A percentile compares a stretch with the other conserved stretches of the same genome.
Conservation (phyloP, 306 rosid species). For the Carpinus viminea region DNA sequence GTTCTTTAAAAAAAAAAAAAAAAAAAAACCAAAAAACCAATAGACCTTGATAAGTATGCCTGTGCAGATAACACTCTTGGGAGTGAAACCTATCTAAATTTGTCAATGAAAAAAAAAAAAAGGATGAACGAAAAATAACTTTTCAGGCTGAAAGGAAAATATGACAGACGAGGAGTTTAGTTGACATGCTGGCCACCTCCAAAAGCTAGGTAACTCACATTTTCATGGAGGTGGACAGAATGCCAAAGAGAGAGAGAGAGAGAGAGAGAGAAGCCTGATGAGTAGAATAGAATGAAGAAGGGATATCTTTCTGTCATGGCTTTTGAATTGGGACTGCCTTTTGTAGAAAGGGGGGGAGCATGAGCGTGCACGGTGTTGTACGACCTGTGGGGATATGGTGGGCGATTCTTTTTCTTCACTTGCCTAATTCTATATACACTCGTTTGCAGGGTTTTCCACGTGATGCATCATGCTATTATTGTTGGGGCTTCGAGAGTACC, state of each 20-base stretch:
- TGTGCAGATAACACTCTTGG: background rate
- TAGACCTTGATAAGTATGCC: background rate
- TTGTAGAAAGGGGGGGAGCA: constrained; percentile 46
- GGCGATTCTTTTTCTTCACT: constrained; percentile 18
- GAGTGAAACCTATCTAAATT: background rate
- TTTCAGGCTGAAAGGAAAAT: background rate
- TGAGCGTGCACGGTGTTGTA: constrained; percentile 63
- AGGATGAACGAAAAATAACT: too few relatives aligned
- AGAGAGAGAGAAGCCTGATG: background rate
- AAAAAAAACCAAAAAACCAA: too few relatives aligned
- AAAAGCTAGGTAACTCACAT: background rate
- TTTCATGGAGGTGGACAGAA: constrained; percentile 57
- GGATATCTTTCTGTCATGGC: background rate
- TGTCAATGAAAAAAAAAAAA: too few relatives aligned
- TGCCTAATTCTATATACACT: background rate
- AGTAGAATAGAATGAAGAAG: background rate
- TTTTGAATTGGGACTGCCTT: constrained; percentile 28
- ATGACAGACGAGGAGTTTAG: background rate
- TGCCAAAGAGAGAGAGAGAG: constrained; percentile 37
- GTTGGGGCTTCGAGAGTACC: constrained; percentile 15
- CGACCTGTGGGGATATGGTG: constrained; percentile 31
- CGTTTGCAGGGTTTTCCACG: constrained; percentile 3
- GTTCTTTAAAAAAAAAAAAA: too few relatives aligned
- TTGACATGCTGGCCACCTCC: constrained; percentile 96
- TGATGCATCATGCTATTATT: constrained; percentile 4